Base-by-base conservation (phyloP, 139 green algal species). In the Tetraselmis chui region DNA sequence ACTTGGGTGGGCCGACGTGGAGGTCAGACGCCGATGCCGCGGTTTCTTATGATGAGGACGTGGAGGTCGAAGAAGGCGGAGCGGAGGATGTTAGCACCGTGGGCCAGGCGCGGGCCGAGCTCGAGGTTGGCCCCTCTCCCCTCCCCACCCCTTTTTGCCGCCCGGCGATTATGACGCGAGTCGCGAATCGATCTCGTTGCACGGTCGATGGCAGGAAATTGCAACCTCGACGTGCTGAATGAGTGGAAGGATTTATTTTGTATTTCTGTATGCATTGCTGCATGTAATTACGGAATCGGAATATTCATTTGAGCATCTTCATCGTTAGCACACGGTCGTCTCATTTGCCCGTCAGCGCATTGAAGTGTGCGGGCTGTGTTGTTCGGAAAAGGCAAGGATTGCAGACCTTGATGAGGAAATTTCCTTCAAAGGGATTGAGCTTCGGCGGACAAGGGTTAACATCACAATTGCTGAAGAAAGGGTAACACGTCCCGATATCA, bases 1-100 rank as follows among this genome's bases (percentile, higher is more conserved):
- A 32, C 0, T 27, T 92, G 24, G 30, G 79, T 31, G 86, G 87
- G 1, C 76, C 29, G 18, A 29, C 2, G 30, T 80, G 77, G n/a
- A 31, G 28, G 23, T 1, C 2, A 2, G 1, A 59, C 1, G 77
- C 29, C 22, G 23, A 27, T 85, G 0, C 76, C 90, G 76, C 45
- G 11, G 5, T 67, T 67, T 67, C 45, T 25, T 67, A 67, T 67
- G 45, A 67, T 25, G 45, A 67, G 5, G 45, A 67, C 5, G n/a
- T n/a, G n/a, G n/a, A n/a, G n/a, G n/a, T n/a, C n/a, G n/a, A n/a
- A n/a, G n/a, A n/a, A n/a, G n/a, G n/a, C n/a, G n/a, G n/a, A n/a
- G 5, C 45, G 18, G 18, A 67, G 45, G 5, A 5, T 5, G 45
- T 25, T 5, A 67, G 18, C 45, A 18, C n/a, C n/a, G 18, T 5